Evolutionary conservation across 176 grass and related monocot genomes (phyloP), one percentile per base, ranked within the genome.

Genomic region (Lolium perenne): DNA sequence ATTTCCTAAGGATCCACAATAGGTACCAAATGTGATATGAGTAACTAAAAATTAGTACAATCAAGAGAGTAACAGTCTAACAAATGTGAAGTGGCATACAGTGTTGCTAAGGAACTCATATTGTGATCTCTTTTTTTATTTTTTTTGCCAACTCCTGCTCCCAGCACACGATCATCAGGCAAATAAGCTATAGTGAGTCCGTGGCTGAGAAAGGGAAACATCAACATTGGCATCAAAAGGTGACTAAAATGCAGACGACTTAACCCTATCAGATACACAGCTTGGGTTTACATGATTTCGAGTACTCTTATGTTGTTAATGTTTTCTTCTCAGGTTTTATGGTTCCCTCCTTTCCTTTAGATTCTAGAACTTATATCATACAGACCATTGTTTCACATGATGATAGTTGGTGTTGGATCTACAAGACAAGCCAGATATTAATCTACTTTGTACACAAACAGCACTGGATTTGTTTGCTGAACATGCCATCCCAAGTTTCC

Each of bases 61-160:
- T 43, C 41, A 43, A 43, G 41, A 43, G 4, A 43, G 41, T 43
- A 43, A 43, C 41, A 43, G 4, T 43, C 41, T n/a, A 73, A 81
- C 15, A 26, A 63, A 64, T 69, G 32, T 65, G 65, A 76, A 84
- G 67, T 74, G 41, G 61, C 87, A 80, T 88, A 93, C 85, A 82
- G 91, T 91, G 51, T 84, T 97, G 77, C 82, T 54, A 63, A 90
- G 90, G 61, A 97, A 93, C 22, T 79, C 62, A 22, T 93, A 94
- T 20, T 94, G 88, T 23, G 71, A 86, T 78, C 89, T 84, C 74
- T 87, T 97, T 58, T 86, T 87, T 97, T 58, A 84, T 97, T 76
- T 87, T 97, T 58, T 86, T 97, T 76, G 81, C 89, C 74, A 90
- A 58, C 83, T 91, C 91, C 77, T 88, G 78, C 48, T 50, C 86